Evolutionary conservation across 1,284 basidiomycete species (phyloP).

Genomic region (Ceratobasidium sp.): DNA sequence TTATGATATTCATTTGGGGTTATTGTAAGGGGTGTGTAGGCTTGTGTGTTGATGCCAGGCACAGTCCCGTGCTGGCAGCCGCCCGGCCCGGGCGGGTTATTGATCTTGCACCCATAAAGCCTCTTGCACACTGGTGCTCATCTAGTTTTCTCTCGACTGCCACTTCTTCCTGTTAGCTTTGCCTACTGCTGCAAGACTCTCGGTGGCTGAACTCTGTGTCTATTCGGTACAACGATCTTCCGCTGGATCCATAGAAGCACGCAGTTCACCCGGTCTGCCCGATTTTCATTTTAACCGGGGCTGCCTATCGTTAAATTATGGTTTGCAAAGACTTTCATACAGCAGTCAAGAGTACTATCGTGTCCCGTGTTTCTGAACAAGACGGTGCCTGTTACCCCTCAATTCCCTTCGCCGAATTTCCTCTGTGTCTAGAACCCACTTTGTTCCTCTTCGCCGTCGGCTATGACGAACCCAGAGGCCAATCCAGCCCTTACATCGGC

Average conservation of each 20-base stretch:
- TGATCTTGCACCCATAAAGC: slow-evolving; percentile 26
- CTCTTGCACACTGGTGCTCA: background rate
- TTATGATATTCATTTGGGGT: slow-evolving; percentile 12
- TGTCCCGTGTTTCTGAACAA: background rate
- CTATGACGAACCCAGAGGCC: background rate
- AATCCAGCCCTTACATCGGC: slow-evolving; percentile 18
- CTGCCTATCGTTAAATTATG: background rate
- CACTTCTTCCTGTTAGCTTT: background rate
- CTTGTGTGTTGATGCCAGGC: slow-evolving; percentile 26
- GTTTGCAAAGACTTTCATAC: background rate
- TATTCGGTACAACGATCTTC: slow-evolving; percentile 22
- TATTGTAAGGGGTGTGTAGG: slow-evolving; percentile 13
- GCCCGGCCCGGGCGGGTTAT: slow-evolving; percentile 34
- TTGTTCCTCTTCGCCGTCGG: slow-evolving; percentile 9
- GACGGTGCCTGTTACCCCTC: slow-evolving; percentile 2
- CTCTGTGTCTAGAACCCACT: background rate
- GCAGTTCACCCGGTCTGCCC: slow-evolving; percentile 18
- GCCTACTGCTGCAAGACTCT: background rate
- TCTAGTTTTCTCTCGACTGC: slow-evolving; percentile 7
- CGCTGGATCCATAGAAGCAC: background rate
- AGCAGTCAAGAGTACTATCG: too few species aligned
- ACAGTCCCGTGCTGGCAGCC: slow-evolving; percentile 33
- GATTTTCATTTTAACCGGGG: slow-evolving; percentile 7
- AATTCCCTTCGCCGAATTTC: background rate
- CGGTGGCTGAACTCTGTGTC: background rate